Evolutionary conservation across 345 rosid genomes (phyloP), one percentile per base, ranked within the genome.

Genomic region (Dipteronia sinensis): DNA sequence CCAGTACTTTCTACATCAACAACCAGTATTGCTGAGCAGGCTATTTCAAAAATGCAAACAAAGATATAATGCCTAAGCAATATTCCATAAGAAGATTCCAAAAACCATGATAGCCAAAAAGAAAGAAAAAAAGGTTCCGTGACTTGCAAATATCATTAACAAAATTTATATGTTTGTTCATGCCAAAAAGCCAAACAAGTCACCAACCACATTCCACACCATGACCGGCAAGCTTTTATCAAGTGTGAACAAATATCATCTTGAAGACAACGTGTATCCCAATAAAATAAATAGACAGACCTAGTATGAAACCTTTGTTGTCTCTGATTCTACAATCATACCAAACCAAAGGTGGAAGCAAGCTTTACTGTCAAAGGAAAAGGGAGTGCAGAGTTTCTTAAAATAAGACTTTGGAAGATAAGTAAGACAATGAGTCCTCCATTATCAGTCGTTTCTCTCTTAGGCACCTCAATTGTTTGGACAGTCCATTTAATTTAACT

Each of bases 11-110:
- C 19, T 44, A 19, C 17, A 22, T 42, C 34, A 12, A 44, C 27
- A 68, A 34, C 56, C 72, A 68, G 17, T n/a, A 68, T 12, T 68
- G 25, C 19, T 68, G 19, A 20, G 49, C 27, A 68, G 55, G 16
- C 10, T 68, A 22, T 20, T n/a, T 17, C 70, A 66, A 40, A 65
- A 31, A 67, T 40, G 53, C 71, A 42, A 67, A 67, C 70, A 17
- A 5, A 11, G 53, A 40, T 40, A 42, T 42, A 20, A 67, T 67
- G 3, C 7, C 69, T 19, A 49, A 49, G 19, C 15, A 11, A 15
- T 13, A 17, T 53, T 53, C 58, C 58, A 53, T 53, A 20, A 53
- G 58, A 53, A 53, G n/a, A 53, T 53, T 53, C n/a, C 58, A 53
- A 19, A 53, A 46, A 46, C n/a, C 58, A 53, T 4, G 58, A 53